These are phyloP conservation scores for Luffa acutangula DNA, from an alignment of 306 rosid species.

Conservation along the genomic window DNA sequence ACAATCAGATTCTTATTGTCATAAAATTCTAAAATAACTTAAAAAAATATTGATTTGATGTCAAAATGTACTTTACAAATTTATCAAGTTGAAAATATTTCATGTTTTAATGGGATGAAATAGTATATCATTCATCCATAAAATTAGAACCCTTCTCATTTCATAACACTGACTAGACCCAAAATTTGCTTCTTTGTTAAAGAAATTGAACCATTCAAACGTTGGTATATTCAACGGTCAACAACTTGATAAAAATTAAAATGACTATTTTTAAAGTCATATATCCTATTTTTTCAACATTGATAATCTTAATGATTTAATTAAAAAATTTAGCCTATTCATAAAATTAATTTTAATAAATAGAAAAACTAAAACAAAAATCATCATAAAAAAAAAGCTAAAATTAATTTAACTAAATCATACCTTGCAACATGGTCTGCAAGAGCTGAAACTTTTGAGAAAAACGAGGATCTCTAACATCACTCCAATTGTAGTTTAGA, in stretches of 20 bases:
- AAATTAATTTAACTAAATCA: neutral
- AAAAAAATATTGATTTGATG: neutral
- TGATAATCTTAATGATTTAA: no score
- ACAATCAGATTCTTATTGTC: no score
- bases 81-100: no score
- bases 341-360: no score
- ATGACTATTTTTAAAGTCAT: no score
- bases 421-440: conserved; percentile 26
- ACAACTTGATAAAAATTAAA: no score
- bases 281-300: no score
- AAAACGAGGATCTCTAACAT: conserved; percentile 16
- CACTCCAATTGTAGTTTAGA: conserved; percentile 22
- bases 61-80: neutral
- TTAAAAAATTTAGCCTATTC: no score
- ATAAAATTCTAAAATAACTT: neutral
- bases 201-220: no score
- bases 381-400: neutral
- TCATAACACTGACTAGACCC: no score
- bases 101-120: neutral
- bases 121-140: neutral
- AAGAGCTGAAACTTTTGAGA: conserved; percentile 23
- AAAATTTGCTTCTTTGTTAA: no score
- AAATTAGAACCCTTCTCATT: neutral
- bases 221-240: no score
- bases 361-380: neutral